Conservation (phyloP, 129 eudicot species). For the Flaveria ramosissima region DNA sequence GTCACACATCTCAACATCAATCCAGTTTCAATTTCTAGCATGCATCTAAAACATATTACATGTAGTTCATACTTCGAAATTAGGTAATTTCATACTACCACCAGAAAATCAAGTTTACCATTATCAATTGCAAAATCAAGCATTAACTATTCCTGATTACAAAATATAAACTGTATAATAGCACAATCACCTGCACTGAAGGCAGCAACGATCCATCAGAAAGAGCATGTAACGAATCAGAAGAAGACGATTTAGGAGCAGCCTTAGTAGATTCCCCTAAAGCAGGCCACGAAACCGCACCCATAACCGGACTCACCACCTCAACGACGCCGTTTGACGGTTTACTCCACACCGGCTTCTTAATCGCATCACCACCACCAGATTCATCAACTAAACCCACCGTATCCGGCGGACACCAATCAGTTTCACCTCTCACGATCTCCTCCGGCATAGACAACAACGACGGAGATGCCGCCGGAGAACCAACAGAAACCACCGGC, state of each 20-base stretch:
- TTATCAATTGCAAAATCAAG: no score
- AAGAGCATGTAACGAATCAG: conserved; percentile 46
- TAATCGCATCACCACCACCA: conserved; percentile 33
- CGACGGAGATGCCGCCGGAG: conserved; percentile 29
- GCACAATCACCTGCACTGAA: conserved; percentile 38
- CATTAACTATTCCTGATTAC: not conserved
- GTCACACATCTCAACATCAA: not conserved
- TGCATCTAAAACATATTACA: no score
- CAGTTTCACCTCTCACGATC: conserved; percentile 25
- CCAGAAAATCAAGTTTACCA: no score
- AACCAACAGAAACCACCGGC: conserved; percentile 28
- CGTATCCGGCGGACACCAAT: conserved; percentile 20
- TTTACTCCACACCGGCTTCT: conserved; percentile 78
- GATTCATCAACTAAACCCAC: conserved; percentile 19
- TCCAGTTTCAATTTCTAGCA: not conserved
- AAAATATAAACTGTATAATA: not conserved
- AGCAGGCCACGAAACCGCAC: conserved; percentile 82
- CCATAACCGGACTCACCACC: conserved; percentile 62
- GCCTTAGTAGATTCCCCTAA: conserved; percentile 65
- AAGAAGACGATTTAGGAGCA: conserved; percentile 50
- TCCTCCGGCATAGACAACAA: conserved; percentile 29
- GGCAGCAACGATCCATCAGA: conserved; percentile 45
- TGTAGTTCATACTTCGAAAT: no score
- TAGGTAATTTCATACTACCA: no score
- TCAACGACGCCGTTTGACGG: conserved; percentile 52